Evolutionary conservation across 23 red algal genomes (phyloP), one percentile per base, ranked within the genome.

Genomic region (Gracilaria gracilis): DNA sequence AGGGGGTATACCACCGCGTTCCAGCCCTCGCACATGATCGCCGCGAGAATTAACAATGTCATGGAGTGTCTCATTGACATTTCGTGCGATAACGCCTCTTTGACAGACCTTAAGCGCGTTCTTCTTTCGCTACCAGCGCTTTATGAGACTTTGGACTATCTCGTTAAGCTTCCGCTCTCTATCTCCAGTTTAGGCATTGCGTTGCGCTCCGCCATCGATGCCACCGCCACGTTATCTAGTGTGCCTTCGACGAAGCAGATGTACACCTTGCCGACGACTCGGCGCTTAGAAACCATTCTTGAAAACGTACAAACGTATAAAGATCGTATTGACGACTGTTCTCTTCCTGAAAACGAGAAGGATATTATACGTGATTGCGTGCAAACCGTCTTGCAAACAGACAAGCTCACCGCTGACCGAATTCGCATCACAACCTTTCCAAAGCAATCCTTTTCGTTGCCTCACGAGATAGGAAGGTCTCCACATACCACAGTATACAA

Each of bases 401-500:
- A 77, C 25, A 77, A 51, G 72, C 72, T 77, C 35, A 77, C 39
- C 34, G 23, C 72, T 77, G 72, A 77, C 38, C 72, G 72, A 46
- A 77, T 77, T 32, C 72, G 72, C 72, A 77, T 77, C 38, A 77
- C 72, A 33, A 77, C 72, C 40, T 77, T 49, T 50, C 72, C 72
- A 50, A 77, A 77, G 15, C 72, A 77, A 25, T 77, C 72, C 40
- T 77, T 77, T 51, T 48, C 72, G 39, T 51, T 77, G 72, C 72
- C 72, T 29, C 72, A 77, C 46, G 72, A 77, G 25, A 77, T 77
- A 49, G 72, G 72, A 25, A 77, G 72, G 39, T 77, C 72, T 28
- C 38, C 72, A 15, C 72, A 77, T 20, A 77, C 72, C 23, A 77
- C 72, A 31, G 72, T 77, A 4, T 77, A 77, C 72, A 77, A 77